Evolutionary conservation across 2,329 filamentous ascomycete genomes (phyloP), one percentile per base, ranked within the genome.

Genomic region (Epichloe coenophiala): DNA sequence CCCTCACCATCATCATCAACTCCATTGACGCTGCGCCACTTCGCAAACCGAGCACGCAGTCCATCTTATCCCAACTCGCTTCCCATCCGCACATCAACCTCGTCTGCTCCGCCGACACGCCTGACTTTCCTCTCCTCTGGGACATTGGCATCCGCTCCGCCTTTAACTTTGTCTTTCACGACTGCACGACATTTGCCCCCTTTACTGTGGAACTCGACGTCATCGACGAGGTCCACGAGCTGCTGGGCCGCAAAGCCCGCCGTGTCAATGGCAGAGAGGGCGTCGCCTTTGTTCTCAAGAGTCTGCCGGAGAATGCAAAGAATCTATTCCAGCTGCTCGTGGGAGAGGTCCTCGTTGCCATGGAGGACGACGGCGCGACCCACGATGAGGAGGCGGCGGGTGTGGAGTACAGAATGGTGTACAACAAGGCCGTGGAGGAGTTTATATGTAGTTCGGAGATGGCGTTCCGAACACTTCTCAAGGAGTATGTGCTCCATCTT

Each of bases 391-490:
- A 63, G 2, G 76, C 77, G 36, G 74, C 80, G 2, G 89, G 86
- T 0, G 81, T 98, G 15, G 91, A 97, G 68, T 97, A 96, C 64
- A 77, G 88, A 21, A 83, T 88, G 58, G 67, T 98, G 56, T 98
- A 97, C 63, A 89, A 95, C 64, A 96, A 95, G 70, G 90, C 93
- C 2, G 85, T 91, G 5, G 90, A 96, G 68, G 89, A 95, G 62
- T 97, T 98, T 65, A 93, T 98, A 47, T 96, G 91, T 65, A 93
- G 87, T 59, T 95, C 86, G 53, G 93, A 97, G 70, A 89, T 97
- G 78, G 89, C 88, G 55, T 97, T 97, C 70, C 78, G 93, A 54
- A 95, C 90, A 27, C 66, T 98, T 63, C 68, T 98, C 55, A 97
- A 97, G 69, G 93, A 98, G 77, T 93, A 68, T 55, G 80, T 69